Evolutionary conservation across 805 yeast genomes (phyloP), one percentile per base, ranked within the genome.

Genomic region (Teunomyces gatunensis): DNA sequence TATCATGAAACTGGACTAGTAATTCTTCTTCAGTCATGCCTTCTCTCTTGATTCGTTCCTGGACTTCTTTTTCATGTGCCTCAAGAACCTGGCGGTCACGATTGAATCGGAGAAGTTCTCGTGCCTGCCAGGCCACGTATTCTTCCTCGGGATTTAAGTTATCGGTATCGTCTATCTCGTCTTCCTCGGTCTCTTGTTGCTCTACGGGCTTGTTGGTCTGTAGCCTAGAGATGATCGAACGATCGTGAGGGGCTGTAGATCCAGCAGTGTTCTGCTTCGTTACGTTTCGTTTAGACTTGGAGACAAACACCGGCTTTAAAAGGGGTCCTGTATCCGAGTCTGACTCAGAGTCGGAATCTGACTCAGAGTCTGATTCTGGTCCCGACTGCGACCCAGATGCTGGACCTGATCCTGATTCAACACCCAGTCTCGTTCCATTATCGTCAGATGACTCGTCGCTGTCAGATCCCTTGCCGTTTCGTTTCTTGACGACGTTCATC

Each of bases 91-190:
- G 40, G 6, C 66, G 50, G 42, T 77, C 81, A 10, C 82, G 66
- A 32, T 57, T 52, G 45, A 67, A 46, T 15, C 82, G 60, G 11
- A 47, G 50, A 36, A 51, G 54, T 46, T 78, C 79, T 1, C 82
- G 66, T 37, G 46, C 44, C 46, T 62, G 60, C 82, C 82, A 78
- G 10, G 32, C 46, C 13, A 40, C 48, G 42, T 57, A 60, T 43
- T 80, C 84, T 6, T 49, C 58, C 44, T 70, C 78, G 0, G 84
- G 81, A 47, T 82, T 82, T 4, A 77, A 33, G 30, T 75, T 81
- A 54, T 84, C 88, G 0, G 84, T 77, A 54, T 84, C 90, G 53
- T 83, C 87, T 0, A 59, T 48, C 5, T 61, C 64, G 25, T 54
- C 61, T 39, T 47, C 54, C 2, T 53, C 53, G 9, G 17, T 11